Base-by-base conservation (phyloP, 495 filamentous ascomycete species). In the Aspergillus panamensis region DNA sequence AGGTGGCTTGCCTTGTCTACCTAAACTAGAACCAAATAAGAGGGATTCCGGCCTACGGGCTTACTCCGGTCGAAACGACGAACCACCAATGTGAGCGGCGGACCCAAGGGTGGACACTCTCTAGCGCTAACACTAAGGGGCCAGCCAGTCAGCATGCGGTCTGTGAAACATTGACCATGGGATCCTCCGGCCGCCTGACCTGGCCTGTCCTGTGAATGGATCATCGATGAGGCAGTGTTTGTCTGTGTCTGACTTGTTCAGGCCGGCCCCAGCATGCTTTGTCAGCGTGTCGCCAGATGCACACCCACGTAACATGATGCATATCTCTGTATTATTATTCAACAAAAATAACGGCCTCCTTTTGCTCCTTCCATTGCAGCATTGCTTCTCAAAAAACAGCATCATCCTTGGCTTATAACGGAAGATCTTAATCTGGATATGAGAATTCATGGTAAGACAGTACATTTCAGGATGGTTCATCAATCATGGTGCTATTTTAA, bases 401-500 rank as follows among this genome's bases (percentile, higher is more conserved):
- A 14, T 21, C 17, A 10, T 29, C 13, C 47, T 49, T 20, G 29
- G 47, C 29, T 25, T 50, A 50, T 35, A 50, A 8, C 35, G 25
- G 51, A 53, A 55, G 51, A 60, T 60, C 57, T 33, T 48, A 32
- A 52, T 42, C 9, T 32, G 51, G 48, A 55, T 35, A 39, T 54
- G 14, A 16, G 52, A 53, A 62, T 50, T 55, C 33, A 44, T 55
- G 56, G 39, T 20, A 25, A 25, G 25, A 5, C 25, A n/a, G n/a
- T n/a, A 37, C 45, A 33, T 40, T 44, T 19, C n/a, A n/a, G n/a
- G n/a, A n/a, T n/a, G n/a, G n/a, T n/a, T n/a, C 16, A 31, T 61
- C 17, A 33, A 13, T 32, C 20, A 7, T 42, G 30, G 25, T 61
- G 33, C 59, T 61, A 61, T 61, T 61, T 61, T 61, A 61, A 57